Conservation (phyloP, 768 basidiomycete species). For the Baorangia bicolor region DNA sequence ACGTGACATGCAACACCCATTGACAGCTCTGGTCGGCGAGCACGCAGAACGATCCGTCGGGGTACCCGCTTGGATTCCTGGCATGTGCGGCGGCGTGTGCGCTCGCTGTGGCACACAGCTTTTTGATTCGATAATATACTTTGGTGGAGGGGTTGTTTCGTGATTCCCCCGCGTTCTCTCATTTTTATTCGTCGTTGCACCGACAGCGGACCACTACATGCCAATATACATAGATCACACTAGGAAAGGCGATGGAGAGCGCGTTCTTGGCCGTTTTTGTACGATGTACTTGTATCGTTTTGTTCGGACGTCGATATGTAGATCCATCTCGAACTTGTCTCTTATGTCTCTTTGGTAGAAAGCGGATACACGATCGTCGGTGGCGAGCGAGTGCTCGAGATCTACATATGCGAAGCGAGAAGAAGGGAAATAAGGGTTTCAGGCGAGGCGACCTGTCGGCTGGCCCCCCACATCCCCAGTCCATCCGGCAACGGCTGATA, state of each 20-base stretch:
- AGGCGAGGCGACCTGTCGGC: too few species aligned
- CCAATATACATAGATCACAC: background rate
- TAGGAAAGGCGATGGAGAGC: background rate
- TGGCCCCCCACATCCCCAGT: too few species aligned
- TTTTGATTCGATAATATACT: conserved; percentile 74
- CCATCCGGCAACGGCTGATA: too few species aligned
- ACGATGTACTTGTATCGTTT: background rate
- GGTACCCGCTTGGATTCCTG: conserved; percentile 75
- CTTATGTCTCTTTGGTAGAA: background rate
- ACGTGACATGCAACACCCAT: conserved; percentile 5
- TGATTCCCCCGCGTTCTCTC: background rate
- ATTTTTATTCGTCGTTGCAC: too few species aligned
- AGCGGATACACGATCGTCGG: background rate
- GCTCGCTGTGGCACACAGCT: conserved; percentile 66
- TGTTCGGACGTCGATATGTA: background rate
- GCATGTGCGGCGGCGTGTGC: conserved; percentile 61
- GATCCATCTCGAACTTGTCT: background rate
- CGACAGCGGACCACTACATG: background rate
- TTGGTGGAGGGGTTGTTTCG: conserved; percentile 34
- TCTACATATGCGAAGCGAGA: too few species aligned
- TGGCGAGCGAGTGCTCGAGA: background rate
- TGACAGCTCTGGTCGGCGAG: conserved; percentile 71
- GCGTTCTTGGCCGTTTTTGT: background rate
- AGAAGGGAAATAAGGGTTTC: too few species aligned
- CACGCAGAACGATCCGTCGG: conserved; percentile 63